Base-by-base conservation (phyloP, 352 stramenopile genomes). In the Phytopythium delawarense region DNA sequence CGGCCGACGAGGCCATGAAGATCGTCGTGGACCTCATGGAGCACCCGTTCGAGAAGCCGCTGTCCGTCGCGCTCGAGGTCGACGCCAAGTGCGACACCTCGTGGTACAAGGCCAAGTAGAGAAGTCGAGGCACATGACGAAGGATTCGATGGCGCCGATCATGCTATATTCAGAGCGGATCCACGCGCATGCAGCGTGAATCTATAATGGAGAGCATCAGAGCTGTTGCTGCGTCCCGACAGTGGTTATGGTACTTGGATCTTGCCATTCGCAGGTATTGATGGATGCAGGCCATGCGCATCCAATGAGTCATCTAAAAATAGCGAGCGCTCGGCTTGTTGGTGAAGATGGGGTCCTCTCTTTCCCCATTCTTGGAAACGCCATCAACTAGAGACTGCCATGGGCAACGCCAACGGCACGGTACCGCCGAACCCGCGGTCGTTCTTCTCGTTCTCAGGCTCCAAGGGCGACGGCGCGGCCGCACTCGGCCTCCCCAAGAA, bases 91-190 rank as follows among this genome's bases (percentile, higher is more conserved):
- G 96, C 11, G 89, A 97, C 32, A 93, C 99, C 48, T 99, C 94
- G 61, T 99, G 98, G 98, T 99, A 99, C 79, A 98, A 99, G 74
- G 98, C 97, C 20, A 99, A 99, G 79, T 99, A 84, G 50, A 44
- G 49, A 16, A 25, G 18, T 18, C 13, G 15, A n/a, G 16, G 16
- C 3, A 7, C 25, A 30, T 30, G 39, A 16, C 1, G 20, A 8
- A 50, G 20, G 20, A 15, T 48, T 12, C 39, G 39, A 15, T 20
- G 39, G 39, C 4, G 25, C 25, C 25, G 25, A 30, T 30, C 1
- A 45, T 45, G 16, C 39, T 18, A 8, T 45, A 45, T 5, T n/a
- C 4, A 7, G n/a, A 45, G n/a, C 25, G 25, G 25, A 30, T 30
- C 3, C 25, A 30, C 25, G 25, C 25, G 25, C 39, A 45, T n/a